Base-by-base conservation (phyloP, 495 filamentous ascomycete species). In the Monascus purpureus region DNA sequence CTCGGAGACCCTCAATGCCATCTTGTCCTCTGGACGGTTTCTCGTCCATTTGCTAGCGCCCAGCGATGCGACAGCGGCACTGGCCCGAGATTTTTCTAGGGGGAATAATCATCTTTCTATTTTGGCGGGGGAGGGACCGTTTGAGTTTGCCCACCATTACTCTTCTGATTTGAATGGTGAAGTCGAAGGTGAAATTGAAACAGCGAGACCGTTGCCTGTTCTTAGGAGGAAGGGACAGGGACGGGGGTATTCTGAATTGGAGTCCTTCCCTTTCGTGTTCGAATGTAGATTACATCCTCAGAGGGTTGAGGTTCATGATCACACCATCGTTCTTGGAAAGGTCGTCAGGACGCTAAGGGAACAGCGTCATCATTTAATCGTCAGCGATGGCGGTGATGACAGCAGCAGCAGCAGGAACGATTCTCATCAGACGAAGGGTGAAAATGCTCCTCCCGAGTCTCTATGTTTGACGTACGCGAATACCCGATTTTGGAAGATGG, bases 1-100 rank as follows among this genome's bases (percentile, higher is more conserved):
- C 7, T 83, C 77, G 18, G 68, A 68, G n/a, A 93, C 81, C 2
- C 56, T 76, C 22, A 59, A 64, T 36, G 78, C 80, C 0, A 62
- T 93, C 3, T 42, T 59, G 20, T 38, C 48, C 5, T 72, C 57
- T 0, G 36, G 46, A 2, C 43, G 52, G 1, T 68, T 70, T 41
- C 47, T 65, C 7, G 53, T 65, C 4, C 61, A 65, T 38, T 35
- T 65, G 9, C 52, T 65, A 8, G 48, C 48, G 18, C 54, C 51
- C 8, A 35, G 34, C 9, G 36, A 32, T 19, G 47, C 36, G 4
- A 59, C 48, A 6, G 54, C 52, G 4, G 47, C 37, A 1, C 49
- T 64, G 1, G 65, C 66, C 3, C 39, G 55, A n/a, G 57, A 60
- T 16, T 68, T 69, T 36, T 59, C 57, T 0, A 44, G 43, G 14